These are phyloP conservation scores for Emydomyces testavorans DNA, from an alignment of 2,329 filamentous ascomycete genomes.

Conservation along the genomic window DNA sequence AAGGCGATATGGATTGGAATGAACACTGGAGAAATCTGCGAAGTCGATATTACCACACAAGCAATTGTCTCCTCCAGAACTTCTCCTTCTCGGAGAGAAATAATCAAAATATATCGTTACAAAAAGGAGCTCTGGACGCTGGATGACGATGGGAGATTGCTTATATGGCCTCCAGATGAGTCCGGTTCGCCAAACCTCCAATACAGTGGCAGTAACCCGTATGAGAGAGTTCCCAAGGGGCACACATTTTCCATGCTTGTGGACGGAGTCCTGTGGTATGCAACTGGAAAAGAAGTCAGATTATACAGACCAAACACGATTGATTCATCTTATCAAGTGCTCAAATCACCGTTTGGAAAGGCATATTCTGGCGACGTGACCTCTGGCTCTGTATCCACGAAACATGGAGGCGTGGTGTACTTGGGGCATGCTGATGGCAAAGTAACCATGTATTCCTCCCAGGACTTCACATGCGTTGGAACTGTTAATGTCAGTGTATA, in stretches of 20 bases:
- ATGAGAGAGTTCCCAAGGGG: slow-evolving; percentile 63
- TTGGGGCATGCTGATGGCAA: slow-evolving; percentile 91
- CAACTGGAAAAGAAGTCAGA: slow-evolving; percentile 73
- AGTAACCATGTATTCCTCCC: slow-evolving; percentile 77
- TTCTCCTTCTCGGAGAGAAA: slow-evolving; percentile 66
- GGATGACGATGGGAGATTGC: slow-evolving; percentile 75
- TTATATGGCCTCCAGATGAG: slow-evolving; percentile 73
- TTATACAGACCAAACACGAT: slow-evolving; percentile 65
- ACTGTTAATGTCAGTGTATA: slow-evolving; percentile 81
- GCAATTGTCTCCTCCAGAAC: slow-evolving; percentile 56
- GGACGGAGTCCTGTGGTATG: slow-evolving; percentile 78
- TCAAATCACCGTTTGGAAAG: slow-evolving; percentile 57
- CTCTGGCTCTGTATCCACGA: slow-evolving; percentile 63
- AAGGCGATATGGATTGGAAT: slow-evolving; percentile 79
- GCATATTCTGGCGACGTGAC: slow-evolving; percentile 76
- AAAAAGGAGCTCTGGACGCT: slow-evolving; percentile 87
- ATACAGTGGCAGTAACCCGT: slow-evolving; percentile 55
- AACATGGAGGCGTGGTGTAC: slow-evolving; percentile 67
- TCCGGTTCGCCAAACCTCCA: slow-evolving; percentile 62
- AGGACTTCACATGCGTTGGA: slow-evolving; percentile 63
- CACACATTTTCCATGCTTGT: slow-evolving; percentile 83
- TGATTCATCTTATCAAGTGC: slow-evolving; percentile 63
- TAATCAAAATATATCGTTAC: slow-evolving; percentile 76
- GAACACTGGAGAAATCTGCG: slow-evolving; percentile 74
- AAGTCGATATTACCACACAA: slow-evolving; percentile 69